phyloP scores from a whole-genome alignment of 208 protist species.

The Acanthamoeba royreba region DNA sequence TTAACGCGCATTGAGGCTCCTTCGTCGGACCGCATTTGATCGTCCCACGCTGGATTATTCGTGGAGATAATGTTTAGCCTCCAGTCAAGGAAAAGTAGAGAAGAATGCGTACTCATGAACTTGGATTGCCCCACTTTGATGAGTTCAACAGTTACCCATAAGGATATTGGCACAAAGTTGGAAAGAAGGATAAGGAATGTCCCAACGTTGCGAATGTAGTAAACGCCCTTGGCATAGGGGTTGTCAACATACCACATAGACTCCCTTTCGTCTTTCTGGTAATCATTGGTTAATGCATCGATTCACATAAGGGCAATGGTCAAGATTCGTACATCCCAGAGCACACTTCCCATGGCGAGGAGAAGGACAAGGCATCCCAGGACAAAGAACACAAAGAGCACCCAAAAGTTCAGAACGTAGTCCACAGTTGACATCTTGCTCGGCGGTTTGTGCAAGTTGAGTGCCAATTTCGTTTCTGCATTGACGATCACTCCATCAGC shows the following conservation, averaged over 20 bases:
- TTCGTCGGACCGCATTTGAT: not conserved
- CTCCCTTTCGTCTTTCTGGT: not conserved
- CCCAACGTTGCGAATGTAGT: not conserved
- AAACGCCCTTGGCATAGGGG: not conserved
- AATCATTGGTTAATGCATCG: not conserved
- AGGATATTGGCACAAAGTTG: constrained; percentile 39
- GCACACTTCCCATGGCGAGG: not conserved
- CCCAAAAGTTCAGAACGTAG: not conserved
- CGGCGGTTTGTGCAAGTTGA: constrained; percentile 13
- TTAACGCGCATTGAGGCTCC: constrained; percentile 62
- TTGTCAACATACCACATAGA: constrained; percentile 20
- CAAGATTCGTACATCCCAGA: not conserved
- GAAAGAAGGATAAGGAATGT: not conserved
- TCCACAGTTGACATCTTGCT: not conserved
- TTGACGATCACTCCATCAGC: too few species aligned
- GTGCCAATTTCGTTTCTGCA: not conserved
- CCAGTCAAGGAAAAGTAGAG: too few species aligned
- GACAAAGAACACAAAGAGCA: not conserved
- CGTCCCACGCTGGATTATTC: not conserved
- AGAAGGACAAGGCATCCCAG: not conserved
- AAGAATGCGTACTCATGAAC: constrained; percentile 45
- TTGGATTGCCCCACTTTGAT: constrained; percentile 49
- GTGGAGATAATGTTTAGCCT: too few species aligned
- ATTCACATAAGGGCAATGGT: too few species aligned
- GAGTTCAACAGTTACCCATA: constrained; percentile 24